phyloP scores from a whole-genome alignment of 2,329 filamentous ascomycete species.

The Monosporascus sp. region DNA sequence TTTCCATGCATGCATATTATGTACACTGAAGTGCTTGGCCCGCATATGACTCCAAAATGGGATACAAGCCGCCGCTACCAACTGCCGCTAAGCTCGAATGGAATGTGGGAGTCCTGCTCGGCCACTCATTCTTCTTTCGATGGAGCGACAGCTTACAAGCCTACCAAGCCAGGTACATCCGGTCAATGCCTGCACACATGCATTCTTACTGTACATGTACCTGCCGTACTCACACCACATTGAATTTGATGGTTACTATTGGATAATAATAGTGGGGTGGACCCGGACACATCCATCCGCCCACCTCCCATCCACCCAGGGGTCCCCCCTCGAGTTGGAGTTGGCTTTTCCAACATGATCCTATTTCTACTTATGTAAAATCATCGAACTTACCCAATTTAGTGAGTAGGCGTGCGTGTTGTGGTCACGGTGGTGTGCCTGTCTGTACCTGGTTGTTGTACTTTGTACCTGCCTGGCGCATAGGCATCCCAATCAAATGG shows the following conservation, averaged over 20 bases:
- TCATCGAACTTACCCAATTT: no score
- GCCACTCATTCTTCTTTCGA: neutral
- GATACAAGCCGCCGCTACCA: neutral
- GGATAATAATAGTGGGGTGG: neutral
- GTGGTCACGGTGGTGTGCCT: no score
- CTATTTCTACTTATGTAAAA: no score
- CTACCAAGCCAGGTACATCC: no score
- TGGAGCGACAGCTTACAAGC: no score
- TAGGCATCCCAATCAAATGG: neutral
- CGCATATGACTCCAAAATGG: neutral
- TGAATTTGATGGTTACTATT: neutral
- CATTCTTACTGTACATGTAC: neutral
- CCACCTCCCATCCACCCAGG: neutral
- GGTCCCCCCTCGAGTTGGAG: neutral
- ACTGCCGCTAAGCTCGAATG: neutral
- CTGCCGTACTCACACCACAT: neutral
- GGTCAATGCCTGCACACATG: neutral
- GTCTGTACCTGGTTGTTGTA: neutral
- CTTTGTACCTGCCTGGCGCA: constrained; percentile 2
- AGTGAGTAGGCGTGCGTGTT: no score
- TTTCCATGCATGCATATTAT: neutral
- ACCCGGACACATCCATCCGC: neutral
- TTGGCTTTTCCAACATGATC: neutral
- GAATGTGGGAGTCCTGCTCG: neutral
- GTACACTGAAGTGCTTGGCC: neutral